phyloP scores from a whole-genome alignment of 1,284 basidiomycete species.

The Coriolopsis trogii region DNA sequence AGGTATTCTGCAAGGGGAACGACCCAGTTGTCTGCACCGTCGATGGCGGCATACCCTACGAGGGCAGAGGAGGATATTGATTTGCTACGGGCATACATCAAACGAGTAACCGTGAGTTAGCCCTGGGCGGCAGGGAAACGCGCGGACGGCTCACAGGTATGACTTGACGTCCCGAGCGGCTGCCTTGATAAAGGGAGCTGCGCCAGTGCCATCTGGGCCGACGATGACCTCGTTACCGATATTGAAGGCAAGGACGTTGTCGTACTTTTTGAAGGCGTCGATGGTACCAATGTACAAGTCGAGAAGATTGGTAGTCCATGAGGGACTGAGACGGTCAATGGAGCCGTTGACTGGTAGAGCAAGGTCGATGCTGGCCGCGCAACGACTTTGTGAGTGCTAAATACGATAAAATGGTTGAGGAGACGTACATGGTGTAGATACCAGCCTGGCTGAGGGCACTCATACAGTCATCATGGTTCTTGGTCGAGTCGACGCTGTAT shows the following conservation, averaged over 20 bases:
- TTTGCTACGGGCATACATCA: conserved; percentile 41
- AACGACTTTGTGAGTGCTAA: not conserved
- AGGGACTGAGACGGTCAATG: conserved; percentile 74
- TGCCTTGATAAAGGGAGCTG: conserved; percentile 86
- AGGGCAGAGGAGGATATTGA: conserved; percentile 72
- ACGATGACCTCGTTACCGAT: conserved; percentile 90
- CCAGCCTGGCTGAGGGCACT: conserved; percentile 71
- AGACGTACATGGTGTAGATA: conserved; percentile 84
- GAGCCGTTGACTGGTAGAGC: conserved; percentile 86
- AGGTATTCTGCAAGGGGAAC: conserved; percentile 80
- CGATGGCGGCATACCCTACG: conserved; percentile 86
- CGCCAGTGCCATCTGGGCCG: conserved; percentile 55
- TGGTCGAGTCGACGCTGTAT: conserved; percentile 81
- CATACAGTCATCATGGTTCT: conserved; percentile 91
- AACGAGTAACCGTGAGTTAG: conserved; percentile 5
- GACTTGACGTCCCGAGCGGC: conserved; percentile 88
- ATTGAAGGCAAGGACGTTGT: conserved; percentile 85
- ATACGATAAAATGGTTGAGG: conserved; percentile 11
- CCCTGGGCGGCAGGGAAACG: not conserved
- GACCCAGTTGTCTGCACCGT: conserved; percentile 70
- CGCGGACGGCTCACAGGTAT: conserved; percentile 58
- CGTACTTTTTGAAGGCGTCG: conserved; percentile 78
- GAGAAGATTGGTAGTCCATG: conserved; percentile 86
- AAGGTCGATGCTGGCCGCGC: conserved; percentile 83
- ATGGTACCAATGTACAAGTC: conserved; percentile 82